Conservation (phyloP, 306 rosid species). For the Citrullus mucosospermus region DNA sequence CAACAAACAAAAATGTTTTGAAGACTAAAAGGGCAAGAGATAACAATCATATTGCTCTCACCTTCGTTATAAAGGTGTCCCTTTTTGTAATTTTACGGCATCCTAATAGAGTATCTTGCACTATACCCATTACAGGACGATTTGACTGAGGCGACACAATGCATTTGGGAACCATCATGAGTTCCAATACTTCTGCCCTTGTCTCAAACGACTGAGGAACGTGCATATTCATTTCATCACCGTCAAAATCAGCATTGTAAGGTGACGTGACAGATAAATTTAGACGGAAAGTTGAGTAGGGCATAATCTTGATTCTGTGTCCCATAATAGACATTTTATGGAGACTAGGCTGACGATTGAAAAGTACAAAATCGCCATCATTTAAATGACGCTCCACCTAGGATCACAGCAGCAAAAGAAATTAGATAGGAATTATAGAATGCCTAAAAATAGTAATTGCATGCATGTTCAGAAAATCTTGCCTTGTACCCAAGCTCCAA, state of each 20-base stretch:
- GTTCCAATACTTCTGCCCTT: conserved; percentile 97
- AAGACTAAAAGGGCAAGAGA: neutral
- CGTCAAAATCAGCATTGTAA: conserved; percentile 97
- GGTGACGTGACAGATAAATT: conserved; percentile 93
- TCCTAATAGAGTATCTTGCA: conserved; percentile 85
- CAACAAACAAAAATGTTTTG: neutral
- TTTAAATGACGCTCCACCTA: conserved; percentile 99
- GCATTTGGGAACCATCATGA: conserved; percentile 99
- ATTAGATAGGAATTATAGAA: conserved; percentile 5
- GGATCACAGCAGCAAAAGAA: conserved; percentile 14
- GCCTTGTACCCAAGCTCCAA: conserved; percentile 99
- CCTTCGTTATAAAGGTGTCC: conserved; percentile 92
- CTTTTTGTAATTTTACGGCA: conserved; percentile 96
- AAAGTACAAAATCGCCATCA: conserved; percentile 93
- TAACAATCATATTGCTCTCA: conserved; percentile 9
- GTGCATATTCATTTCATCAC: conserved; percentile 99
- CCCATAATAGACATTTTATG: conserved; percentile 99
- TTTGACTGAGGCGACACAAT: conserved; percentile 94
- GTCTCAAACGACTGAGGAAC: conserved; percentile 99
- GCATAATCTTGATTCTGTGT: conserved; percentile 97
- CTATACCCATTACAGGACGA: conserved; percentile 98
- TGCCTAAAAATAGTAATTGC: neutral
- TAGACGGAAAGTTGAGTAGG: conserved; percentile 88
- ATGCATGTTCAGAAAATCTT: neutral
- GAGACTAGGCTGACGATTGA: conserved; percentile 99